These are phyloP conservation scores for Ogataea trehaloabstinens DNA, from an alignment of 805 yeast species.

Conservation along the genomic window DNA sequence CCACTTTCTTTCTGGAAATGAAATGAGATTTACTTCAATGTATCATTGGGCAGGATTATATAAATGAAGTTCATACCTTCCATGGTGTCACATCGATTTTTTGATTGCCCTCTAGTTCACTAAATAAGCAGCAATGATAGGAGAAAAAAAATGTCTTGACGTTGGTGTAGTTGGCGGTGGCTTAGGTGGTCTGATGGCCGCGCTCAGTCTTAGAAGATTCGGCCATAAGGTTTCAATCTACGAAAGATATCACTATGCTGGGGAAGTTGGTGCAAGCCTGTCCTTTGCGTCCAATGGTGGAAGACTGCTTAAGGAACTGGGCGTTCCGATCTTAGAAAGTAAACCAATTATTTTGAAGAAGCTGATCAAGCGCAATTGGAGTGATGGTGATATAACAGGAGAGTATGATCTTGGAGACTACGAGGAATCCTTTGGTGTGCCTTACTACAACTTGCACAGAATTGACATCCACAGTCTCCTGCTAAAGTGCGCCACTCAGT, in stretches of 20 bases:
- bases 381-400: conserved; percentile 22
- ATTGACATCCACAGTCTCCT: conserved; percentile 26
- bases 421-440: conserved; percentile 26
- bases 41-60: no score
- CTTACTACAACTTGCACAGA: conserved; percentile 31
- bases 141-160: conserved; percentile 8
- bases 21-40: no score
- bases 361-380: conserved; percentile 26
- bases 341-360: conserved; percentile 26
- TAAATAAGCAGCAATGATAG: no score
- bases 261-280: conserved; percentile 33
- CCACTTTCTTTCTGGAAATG: no score
- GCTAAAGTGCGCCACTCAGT: conserved; percentile 19
- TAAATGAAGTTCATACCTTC: no score
- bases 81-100: no score
- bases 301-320: conserved; percentile 27
- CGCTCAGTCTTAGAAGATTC: conserved; percentile 24
- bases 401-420: conserved; percentile 30
- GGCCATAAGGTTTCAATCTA: conserved; percentile 29
- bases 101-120: no score
- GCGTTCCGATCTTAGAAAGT: conserved; percentile 23
- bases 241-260: conserved; percentile 30
- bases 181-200: conserved; percentile 28
- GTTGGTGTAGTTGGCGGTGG: conserved; percentile 30
- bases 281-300: conserved; percentile 34